Base-by-base conservation (phyloP, 2,329 filamentous ascomycete genomes). In the Paracoccidioides brasiliensis region DNA sequence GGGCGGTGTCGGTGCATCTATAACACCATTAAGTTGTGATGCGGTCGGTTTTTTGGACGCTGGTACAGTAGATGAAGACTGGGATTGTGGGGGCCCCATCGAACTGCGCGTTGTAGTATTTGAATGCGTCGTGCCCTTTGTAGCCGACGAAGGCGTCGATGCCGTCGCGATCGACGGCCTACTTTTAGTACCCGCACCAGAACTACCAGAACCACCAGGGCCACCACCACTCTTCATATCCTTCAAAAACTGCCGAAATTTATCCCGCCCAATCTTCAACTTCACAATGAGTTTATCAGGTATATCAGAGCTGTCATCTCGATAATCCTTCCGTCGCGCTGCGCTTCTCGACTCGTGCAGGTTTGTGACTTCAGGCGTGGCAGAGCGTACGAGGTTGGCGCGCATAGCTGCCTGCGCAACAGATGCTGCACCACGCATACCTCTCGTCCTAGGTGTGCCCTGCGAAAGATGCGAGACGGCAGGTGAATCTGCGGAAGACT, bases 351-450 rank as follows among this genome's bases (percentile, higher is more conserved):
- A 81, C 68, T 95, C 89, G 63, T 87, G 82, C 61, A 79, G 74
- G 55, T 76, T 72, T 46, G 77, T 79, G 12, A 59, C 55, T 68
- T 97, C 93, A 3, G 93, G 93, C 0, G 93, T 97, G 67, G 90
- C 88, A 37, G 91, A 96, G 58, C 93, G 84, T 52, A 84, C 83
- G 52, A 88, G 68, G 55, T 78, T 73, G 40, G 85, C 85, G 59
- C 80, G 75, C 82, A 97, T 91, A 55, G 90, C 86, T 60, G 89
- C 88, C 67, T 91, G 87, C 4, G 91, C 91, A 45, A 85, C 86
- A 32, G 84, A 85, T 14, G 91, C 91, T 14, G 91, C 91, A 54
- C 89, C 90, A 56, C 91, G 84, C 81, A 96, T 90, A 51, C 86
- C 86, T 67, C 91, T 81, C 7, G 90, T 95, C 59, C 91, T 81